Percentiles rank a stretch among this genome's conserved stretches.
phyloP scores from a whole-genome alignment of 495 filamentous ascomycete genomes.

The Aspergillus wentii region DNA sequence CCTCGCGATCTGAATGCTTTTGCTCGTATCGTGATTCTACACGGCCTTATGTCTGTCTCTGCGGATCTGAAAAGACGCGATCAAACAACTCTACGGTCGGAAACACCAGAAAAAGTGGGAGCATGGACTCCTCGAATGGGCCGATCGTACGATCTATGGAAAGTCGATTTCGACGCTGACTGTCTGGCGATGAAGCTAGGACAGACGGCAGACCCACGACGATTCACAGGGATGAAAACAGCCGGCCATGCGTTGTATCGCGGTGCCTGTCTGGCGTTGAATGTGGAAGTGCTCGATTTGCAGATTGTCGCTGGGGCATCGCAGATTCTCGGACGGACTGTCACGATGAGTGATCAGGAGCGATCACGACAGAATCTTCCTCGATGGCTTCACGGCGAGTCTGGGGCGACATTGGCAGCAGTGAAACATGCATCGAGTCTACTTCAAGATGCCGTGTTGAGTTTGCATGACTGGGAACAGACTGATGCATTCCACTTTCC shows the following conservation, averaged over 20 bases:
- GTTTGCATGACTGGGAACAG: slow-evolving; percentile 44
- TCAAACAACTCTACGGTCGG: slow-evolving; percentile 42
- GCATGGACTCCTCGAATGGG: slow-evolving; percentile 46
- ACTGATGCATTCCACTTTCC: slow-evolving; percentile 51
- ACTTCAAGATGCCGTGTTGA: slow-evolving; percentile 40
- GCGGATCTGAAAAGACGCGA: slow-evolving; percentile 52
- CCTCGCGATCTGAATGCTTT: slow-evolving; percentile 41
- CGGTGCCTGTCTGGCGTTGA: slow-evolving; percentile 42
- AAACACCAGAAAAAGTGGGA: slow-evolving; percentile 31
- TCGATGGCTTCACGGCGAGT: slow-evolving; percentile 29
- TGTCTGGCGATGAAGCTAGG: slow-evolving; percentile 31
- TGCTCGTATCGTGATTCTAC: slow-evolving; percentile 43
- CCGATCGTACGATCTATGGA: slow-evolving; percentile 49
- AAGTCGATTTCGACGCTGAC: slow-evolving; percentile 46
- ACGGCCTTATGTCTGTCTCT: slow-evolving; percentile 52
- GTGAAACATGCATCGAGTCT: slow-evolving; percentile 43
- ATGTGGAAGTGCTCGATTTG: slow-evolving; percentile 49
- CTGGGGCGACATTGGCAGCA: slow-evolving; percentile 24
- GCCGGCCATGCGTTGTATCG: slow-evolving; percentile 46
- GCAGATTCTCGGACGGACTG: slow-evolving; percentile 45
- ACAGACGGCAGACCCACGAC: slow-evolving; percentile 19
- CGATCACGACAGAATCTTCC: slow-evolving; percentile 39
- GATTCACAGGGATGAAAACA: slow-evolving; percentile 36
- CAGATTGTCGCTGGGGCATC: slow-evolving; percentile 51
- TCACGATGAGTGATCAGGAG: slow-evolving; percentile 38